Evolutionary conservation across 1,139 yeast genomes (phyloP).

Genomic region (Candida sojae): DNA sequence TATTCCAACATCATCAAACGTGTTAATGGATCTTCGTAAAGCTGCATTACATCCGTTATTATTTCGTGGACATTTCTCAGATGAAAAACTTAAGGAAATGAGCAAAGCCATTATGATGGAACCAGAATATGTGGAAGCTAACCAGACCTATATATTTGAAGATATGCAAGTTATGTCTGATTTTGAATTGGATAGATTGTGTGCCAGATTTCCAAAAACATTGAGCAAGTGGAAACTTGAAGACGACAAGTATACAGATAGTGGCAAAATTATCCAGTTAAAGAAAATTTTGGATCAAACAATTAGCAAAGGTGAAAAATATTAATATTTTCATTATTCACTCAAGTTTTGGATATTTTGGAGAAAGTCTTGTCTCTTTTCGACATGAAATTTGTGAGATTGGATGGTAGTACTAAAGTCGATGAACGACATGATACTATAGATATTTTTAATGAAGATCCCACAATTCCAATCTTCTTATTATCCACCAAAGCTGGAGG

Average conservation of each 20-base stretch:
- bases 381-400: constrained; percentile 72
- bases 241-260: constrained; percentile 61
- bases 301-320: constrained; percentile 65
- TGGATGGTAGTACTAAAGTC: constrained; percentile 94
- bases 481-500: constrained; percentile 98
- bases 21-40: constrained; percentile 71
- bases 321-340: constrained; percentile 84
- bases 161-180: constrained; percentile 98
- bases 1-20: constrained; percentile 48
- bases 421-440: constrained; percentile 91
- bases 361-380: constrained; percentile 71
- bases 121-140: constrained; percentile 76
- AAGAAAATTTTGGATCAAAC: constrained; percentile 60
- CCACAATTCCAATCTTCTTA: constrained; percentile 79
- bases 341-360: constrained; percentile 86
- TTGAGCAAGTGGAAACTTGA: constrained; percentile 56
- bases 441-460: constrained; percentile 84
- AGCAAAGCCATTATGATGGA: constrained; percentile 77
- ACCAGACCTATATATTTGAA: constrained; percentile 71
- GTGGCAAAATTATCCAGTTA: constrained; percentile 74
- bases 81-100: constrained; percentile 61
- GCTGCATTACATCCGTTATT: constrained; percentile 76
- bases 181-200: constrained; percentile 76
- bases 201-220: constrained; percentile 70
- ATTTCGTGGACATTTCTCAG: constrained; percentile 62